Base-by-base conservation (phyloP, 495 filamentous ascomycete species). In the Ramalina intermedia region DNA sequence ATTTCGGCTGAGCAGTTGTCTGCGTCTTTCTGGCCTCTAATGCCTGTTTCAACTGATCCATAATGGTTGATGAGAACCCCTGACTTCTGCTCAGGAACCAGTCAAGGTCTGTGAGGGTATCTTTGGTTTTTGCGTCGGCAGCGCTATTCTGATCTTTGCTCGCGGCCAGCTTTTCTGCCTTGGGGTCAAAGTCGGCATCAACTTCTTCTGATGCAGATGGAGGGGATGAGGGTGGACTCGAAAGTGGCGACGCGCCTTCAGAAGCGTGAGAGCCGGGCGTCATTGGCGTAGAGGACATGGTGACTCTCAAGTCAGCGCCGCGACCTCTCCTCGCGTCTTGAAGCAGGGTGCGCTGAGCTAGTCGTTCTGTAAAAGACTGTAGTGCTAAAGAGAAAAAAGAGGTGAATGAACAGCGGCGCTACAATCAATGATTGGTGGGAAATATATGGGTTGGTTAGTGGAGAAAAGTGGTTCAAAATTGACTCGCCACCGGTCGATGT, bases 1-100 rank as follows among this genome's bases (percentile, higher is more conserved):
- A 73, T 39, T 80, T 77, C 0, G 91, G 91, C 57, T 98, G 91
- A 53, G 49, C 43, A 3, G 56, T 54, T 18, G 50, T 56, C 2
- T 52, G 48, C 5, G 36, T 45, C 27, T 50, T 59, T 37, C 54
- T 40, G 11, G 50, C 50, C 27, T 56, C 50, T 4, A 59, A 45
- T 1, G 53, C 54, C 16, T 59, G 47, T 27, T 55, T 53, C 47
- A 59, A 44, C 45, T 59, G 56, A 29, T 56, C 54, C 56, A 59
- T 59, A 24, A 59, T 48, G 0, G 50, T 50, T 1, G 53, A 52
- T 13, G 56, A 59, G 43, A 59, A 59, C 14, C 56, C 56, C 36
- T 59, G 55, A 40, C 56, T 59, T 17, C 54, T 47, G 11, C 43
- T 56, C 20, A 59, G 45, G 37, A 59, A 59, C 56, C 56, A 59